These are phyloP conservation scores for Rhododendron simsii DNA, from an alignment of 148 eudicot genomes.

Conservation along the genomic window DNA sequence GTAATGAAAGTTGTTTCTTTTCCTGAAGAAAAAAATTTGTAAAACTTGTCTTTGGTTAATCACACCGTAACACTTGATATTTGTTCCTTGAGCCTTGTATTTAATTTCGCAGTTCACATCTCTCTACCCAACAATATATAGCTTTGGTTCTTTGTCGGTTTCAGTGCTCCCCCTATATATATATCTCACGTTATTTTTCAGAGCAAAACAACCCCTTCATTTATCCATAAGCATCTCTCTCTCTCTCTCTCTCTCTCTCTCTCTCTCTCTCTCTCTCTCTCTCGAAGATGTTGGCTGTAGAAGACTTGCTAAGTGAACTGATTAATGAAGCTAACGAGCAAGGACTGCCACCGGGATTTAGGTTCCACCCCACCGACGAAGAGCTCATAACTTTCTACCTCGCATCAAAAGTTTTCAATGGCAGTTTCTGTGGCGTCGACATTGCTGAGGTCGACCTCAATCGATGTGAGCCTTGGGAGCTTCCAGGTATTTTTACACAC, in stretches of 20 bases:
- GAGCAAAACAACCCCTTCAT: not conserved
- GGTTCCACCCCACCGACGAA: conserved; percentile 84
- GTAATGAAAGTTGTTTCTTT: not conserved
- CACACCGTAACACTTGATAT: not conserved
- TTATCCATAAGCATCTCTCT: not conserved
- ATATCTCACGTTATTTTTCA: not conserved
- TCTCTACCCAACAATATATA: not conserved
- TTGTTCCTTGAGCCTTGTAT: conserved; percentile 4
- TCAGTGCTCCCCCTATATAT: conserved; percentile 20
- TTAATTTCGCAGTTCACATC: not conserved
- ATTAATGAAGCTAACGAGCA: conserved; percentile 31
- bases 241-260: not conserved
- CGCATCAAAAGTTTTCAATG: conserved; percentile 59
- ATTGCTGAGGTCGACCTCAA: conserved; percentile 80
- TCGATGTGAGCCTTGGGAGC: conserved; percentile 82
- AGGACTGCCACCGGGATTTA: conserved; percentile 69
- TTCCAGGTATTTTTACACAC: conserved; percentile 47
- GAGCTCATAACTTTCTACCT: conserved; percentile 69
- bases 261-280: too few relatives aligned
- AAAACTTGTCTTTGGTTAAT: not conserved
- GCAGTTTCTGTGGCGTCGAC: conserved; percentile 25
- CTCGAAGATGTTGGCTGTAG: conserved; percentile 40
- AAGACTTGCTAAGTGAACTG: conserved; percentile 52
- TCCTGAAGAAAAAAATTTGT: too few relatives aligned
- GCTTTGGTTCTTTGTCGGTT: conserved; percentile 19